phyloP scores from a whole-genome alignment of 2,329 filamentous ascomycete species.

The Alternaria angustiovoidea region DNA sequence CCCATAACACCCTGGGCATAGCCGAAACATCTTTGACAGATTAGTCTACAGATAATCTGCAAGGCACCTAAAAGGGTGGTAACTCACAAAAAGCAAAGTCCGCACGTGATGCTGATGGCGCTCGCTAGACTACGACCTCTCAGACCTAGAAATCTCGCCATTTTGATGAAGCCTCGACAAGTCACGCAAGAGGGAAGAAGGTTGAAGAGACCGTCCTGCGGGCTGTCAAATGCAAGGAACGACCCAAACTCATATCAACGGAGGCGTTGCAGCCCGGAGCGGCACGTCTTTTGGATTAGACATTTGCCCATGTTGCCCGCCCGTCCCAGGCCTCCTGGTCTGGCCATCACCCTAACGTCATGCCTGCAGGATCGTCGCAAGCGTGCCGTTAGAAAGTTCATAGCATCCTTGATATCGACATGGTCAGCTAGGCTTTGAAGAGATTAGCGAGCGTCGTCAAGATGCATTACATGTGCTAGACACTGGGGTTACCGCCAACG shows the following conservation, averaged over 20 bases:
- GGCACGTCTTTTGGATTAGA: constrained; percentile 3
- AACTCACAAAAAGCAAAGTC: constrained; percentile 39
- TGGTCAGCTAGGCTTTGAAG: background rate
- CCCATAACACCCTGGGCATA: constrained; percentile 76
- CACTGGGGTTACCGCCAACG: background rate
- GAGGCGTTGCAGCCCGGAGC: background rate
- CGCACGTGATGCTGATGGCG: constrained; percentile 36
- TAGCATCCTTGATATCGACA: background rate
- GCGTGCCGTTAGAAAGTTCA: constrained; percentile 7
- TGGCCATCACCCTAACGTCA: constrained; percentile 14
- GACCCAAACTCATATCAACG: background rate
- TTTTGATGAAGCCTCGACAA: constrained; percentile 10
- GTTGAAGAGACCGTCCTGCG: background rate
- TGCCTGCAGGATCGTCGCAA: constrained; percentile 8
- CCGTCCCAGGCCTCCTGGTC: constrained; percentile 2
- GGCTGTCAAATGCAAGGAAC: background rate
- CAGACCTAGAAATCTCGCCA: constrained; percentile 36
- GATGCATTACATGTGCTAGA: constrained; percentile 3
- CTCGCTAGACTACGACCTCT: constrained; percentile 29
- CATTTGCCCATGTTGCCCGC: constrained; percentile 9
- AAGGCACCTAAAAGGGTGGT: background rate
- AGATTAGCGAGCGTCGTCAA: constrained; percentile 7
- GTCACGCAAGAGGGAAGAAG: background rate
- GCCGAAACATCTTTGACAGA: constrained; percentile 55
- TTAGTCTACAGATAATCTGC: constrained; percentile 18